A percentile compares a stretch with the other conserved stretches of the same genome.
Evolutionary conservation across 2,329 filamentous ascomycete genomes (phyloP).

Genomic region (Fusarium sp.): DNA sequence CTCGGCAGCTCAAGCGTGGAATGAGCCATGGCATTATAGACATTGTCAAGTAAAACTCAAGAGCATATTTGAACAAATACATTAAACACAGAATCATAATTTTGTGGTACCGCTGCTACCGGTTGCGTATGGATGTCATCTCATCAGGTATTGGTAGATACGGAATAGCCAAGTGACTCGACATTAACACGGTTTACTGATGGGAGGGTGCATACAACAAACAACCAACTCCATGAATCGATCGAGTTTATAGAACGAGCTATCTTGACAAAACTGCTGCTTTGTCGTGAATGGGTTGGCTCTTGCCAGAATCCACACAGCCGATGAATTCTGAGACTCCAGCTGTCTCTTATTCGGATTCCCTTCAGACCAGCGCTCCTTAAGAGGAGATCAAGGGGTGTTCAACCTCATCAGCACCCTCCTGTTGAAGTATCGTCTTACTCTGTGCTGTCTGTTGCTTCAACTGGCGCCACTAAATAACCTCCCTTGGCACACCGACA

Average conservation of each 20-base stretch:
- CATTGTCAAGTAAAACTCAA: background rate
- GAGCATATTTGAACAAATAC: background rate
- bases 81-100: background rate
- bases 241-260: slow-evolving; percentile 9
- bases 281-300: background rate
- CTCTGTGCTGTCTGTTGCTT: slow-evolving; percentile 10
- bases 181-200: background rate
- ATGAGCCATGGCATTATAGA: background rate
- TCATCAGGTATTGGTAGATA: background rate
- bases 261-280: background rate
- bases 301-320: background rate
- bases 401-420: background rate
- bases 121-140: background rate
- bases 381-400: background rate
- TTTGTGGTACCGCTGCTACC: background rate
- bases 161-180: too few species aligned
- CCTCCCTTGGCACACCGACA: slow-evolving; percentile 30
- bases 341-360: slow-evolving; percentile 14
- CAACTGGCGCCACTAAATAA: slow-evolving; percentile 15
- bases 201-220: background rate
- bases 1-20: too few species aligned
- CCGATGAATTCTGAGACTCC: background rate
- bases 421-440: background rate
- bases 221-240: background rate
- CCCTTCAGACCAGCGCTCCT: background rate